Evolutionary conservation across 2,329 filamentous ascomycete species (phyloP).

Genomic region (Cladophialophora psammophila): DNA sequence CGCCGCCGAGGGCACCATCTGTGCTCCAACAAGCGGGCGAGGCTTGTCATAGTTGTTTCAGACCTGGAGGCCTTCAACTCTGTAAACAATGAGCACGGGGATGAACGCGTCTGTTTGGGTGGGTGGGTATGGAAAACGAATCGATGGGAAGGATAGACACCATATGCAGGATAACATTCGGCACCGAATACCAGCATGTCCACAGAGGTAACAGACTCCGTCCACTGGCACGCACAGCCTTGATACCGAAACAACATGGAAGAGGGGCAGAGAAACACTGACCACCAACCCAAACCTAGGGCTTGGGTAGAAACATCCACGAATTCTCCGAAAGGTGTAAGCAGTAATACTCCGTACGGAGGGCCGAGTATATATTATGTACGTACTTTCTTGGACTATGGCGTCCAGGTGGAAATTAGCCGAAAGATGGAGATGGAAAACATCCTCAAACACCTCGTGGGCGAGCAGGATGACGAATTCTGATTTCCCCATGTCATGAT

Average conservation of each 20-base stretch:
- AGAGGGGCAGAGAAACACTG: background rate
- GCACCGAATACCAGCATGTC: too few species aligned
- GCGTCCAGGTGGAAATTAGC: conserved; percentile 18
- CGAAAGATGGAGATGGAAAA: background rate
- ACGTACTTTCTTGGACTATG: conserved; percentile 7
- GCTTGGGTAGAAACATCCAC: background rate
- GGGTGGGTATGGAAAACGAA: background rate
- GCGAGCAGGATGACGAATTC: background rate
- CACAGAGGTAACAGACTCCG: too few species aligned
- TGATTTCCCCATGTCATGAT: conserved; percentile 4
- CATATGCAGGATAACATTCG: too few species aligned
- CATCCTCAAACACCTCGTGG: background rate
- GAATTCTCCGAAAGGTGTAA: background rate
- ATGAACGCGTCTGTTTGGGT: background rate
- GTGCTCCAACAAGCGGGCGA: background rate
- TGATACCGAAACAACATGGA: too few species aligned
- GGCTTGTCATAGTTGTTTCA: conserved; percentile 17
- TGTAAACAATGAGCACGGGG: conserved; percentile 1
- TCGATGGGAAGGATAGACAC: too few species aligned
- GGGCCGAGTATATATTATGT: background rate
- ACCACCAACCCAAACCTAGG: background rate
- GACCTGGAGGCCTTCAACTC: conserved; percentile 5
- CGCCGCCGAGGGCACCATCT: background rate
- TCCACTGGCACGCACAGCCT: too few species aligned
- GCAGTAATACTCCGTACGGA: background rate